phyloP scores from a whole-genome alignment of 768 basidiomycete species.

The Lyophyllum shimeji region DNA sequence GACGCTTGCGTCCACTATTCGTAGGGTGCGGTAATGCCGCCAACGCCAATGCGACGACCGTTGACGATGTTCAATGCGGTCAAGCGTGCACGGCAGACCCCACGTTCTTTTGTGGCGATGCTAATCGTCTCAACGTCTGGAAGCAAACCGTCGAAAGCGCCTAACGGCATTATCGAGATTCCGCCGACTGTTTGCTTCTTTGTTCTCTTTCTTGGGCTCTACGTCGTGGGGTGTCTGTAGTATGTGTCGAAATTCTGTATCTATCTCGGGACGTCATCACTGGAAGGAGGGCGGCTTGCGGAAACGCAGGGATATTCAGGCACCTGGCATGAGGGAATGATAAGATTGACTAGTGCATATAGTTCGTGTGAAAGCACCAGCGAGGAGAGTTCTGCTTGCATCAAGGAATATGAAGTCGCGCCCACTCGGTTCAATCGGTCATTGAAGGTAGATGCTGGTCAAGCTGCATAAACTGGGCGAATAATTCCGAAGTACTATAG shows the following conservation, averaged over 20 bases:
- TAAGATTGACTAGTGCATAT: too few species aligned
- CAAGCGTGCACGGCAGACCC: conserved; percentile 7
- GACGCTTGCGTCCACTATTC: not conserved
- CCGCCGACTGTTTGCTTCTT: not conserved
- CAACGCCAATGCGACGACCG: not conserved
- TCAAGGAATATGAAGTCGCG: too few species aligned
- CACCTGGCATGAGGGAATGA: too few species aligned
- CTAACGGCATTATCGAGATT: not conserved
- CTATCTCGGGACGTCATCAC: not conserved
- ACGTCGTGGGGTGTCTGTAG: not conserved
- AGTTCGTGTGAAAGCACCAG: too few species aligned
- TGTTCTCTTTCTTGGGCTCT: not conserved
- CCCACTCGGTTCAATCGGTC: too few species aligned
- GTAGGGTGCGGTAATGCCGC: conserved; percentile 7
- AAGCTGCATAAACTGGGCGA: too few species aligned
- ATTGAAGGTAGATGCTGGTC: too few species aligned
- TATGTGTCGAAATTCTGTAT: not conserved
- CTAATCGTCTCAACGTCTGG: conserved; percentile 7
- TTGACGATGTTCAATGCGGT: conserved; percentile 4
- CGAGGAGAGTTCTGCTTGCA: too few species aligned
- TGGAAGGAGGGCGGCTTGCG: not conserved
- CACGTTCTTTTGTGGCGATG: conserved; percentile 11
- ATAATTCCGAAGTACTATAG: too few species aligned
- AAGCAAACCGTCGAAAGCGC: not conserved
- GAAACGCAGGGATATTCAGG: too few species aligned